phyloP scores from a whole-genome alignment of 2,329 filamentous ascomycete species.

The Paecilomyces dactylethromorphus region DNA sequence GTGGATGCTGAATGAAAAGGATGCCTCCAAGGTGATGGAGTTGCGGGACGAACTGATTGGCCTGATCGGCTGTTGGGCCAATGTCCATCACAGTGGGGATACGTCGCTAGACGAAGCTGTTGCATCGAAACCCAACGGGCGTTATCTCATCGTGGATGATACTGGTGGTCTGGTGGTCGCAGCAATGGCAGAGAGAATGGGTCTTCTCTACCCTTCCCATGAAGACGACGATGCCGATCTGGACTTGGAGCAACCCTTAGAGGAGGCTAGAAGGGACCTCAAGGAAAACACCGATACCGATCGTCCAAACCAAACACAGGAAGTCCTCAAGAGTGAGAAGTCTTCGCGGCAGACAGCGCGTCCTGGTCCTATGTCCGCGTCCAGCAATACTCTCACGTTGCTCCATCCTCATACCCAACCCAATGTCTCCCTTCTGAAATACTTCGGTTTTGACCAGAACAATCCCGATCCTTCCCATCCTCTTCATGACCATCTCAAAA shows the following conservation, averaged over 20 bases:
- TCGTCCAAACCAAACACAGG: conserved; percentile 5
- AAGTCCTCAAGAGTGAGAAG: conserved; percentile 3
- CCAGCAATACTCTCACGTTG: conserved; percentile 52
- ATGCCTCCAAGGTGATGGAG: conserved; percentile 75
- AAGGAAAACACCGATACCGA: neutral
- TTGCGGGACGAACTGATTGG: conserved; percentile 77
- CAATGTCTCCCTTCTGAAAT: conserved; percentile 83
- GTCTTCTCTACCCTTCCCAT: conserved; percentile 56
- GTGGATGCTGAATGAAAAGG: conserved; percentile 73
- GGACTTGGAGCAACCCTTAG: conserved; percentile 10
- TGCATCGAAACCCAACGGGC: conserved; percentile 40
- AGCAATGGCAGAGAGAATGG: conserved; percentile 83
- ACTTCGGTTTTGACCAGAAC: conserved; percentile 76
- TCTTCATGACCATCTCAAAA: conserved; percentile 71
- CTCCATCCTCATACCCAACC: conserved; percentile 65
- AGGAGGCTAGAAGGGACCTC: conserved; percentile 1
- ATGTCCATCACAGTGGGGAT: conserved; percentile 68
- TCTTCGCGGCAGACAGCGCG: conserved; percentile 18
- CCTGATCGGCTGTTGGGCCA: conserved; percentile 79
- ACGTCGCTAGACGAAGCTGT: conserved; percentile 16
- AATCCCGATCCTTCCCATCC: conserved; percentile 64
- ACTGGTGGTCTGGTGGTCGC: conserved; percentile 77
- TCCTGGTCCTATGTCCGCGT: conserved; percentile 29
- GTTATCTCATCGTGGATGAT: conserved; percentile 82
- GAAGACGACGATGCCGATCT: conserved; percentile 2